These are phyloP conservation scores for Myriosclerotinia duriaeana DNA, from an alignment of 2,329 filamentous ascomycete genomes.

Conservation along the genomic window DNA sequence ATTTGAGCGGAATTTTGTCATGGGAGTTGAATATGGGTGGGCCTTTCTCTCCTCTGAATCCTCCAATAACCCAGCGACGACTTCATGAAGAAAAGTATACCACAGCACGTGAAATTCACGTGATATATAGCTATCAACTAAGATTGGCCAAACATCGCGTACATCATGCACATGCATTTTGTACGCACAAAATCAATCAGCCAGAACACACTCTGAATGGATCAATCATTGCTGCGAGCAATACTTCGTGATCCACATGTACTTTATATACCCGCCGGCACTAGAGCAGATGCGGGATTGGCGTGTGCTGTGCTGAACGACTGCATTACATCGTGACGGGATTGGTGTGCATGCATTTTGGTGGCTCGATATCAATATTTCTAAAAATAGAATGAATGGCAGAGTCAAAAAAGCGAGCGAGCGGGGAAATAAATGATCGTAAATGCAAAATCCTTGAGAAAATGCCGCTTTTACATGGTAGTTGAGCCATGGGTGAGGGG, in stretches of 20 bases:
- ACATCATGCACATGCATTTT: conserved; percentile 10
- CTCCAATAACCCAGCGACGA: neutral
- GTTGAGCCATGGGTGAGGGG: neutral
- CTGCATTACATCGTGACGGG: conserved; percentile 14
- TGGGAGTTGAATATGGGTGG: neutral
- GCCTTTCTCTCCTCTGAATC: neutral
- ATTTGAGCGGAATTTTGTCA: neutral
- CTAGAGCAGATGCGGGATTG: conserved; percentile 1
- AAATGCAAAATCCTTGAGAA: neutral
- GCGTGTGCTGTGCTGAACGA: neutral
- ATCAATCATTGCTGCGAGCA: conserved; percentile 16
- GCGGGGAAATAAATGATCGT: conserved; percentile 14
- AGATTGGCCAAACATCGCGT: conserved; percentile 5
- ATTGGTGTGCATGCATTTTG: conserved; percentile 17
- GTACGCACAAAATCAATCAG: neutral
- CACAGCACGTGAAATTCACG: neutral
- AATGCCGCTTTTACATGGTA: conserved; percentile 12
- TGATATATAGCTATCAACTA: neutral
- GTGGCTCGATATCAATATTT: conserved; percentile 2
- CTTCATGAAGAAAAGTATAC: neutral
- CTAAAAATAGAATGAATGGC: neutral
- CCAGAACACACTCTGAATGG: conserved; percentile 4
- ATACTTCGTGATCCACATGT: conserved; percentile 8
- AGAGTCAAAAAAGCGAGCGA: neutral
- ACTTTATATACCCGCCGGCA: conserved; percentile 18